phyloP scores from a whole-genome alignment of 2,329 filamentous ascomycete genomes.

The Diaporthe citriasiana region DNA sequence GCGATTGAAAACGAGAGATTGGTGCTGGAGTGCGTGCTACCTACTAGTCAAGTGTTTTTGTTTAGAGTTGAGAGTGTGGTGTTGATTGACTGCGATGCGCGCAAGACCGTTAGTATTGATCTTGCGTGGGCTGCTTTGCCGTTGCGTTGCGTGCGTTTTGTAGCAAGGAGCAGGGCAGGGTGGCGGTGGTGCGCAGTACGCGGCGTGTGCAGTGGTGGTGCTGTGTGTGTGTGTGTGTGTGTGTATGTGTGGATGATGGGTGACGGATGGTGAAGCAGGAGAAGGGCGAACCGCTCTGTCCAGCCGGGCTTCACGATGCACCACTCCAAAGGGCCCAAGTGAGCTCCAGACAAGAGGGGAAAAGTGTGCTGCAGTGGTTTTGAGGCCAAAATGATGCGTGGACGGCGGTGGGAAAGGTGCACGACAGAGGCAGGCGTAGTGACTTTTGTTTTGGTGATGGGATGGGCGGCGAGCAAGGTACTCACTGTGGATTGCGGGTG shows the following conservation, averaged over 20 bases:
- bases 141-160: constrained; percentile 36
- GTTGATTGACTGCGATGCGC: constrained; percentile 48
- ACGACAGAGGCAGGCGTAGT: constrained; percentile 44
- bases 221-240: constrained; percentile 12
- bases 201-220: constrained; percentile 40
- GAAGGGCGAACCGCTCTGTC: constrained; percentile 36
- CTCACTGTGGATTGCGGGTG: constrained; percentile 38
- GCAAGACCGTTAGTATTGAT: constrained; percentile 39
- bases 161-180: background rate
- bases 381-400: constrained; percentile 22
- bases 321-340: constrained; percentile 21
- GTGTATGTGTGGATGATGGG: constrained; percentile 37
- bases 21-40: constrained; percentile 47
- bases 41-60: constrained; percentile 53
- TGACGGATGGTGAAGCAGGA: constrained; percentile 41
- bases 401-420: constrained; percentile 38
- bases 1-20: constrained; percentile 54
- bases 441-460: constrained; percentile 56
- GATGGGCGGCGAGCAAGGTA: constrained; percentile 41
- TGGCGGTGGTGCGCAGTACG: constrained; percentile 39
- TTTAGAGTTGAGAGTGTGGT: constrained; percentile 40
- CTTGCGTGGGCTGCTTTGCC: constrained; percentile 3
- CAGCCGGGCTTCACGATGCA: constrained; percentile 29
- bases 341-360: constrained; percentile 29
- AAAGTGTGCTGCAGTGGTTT: constrained; percentile 30